These are phyloP conservation scores for Micromonas commoda DNA, from an alignment of 139 green algal species.

Conservation along the genomic window DNA sequence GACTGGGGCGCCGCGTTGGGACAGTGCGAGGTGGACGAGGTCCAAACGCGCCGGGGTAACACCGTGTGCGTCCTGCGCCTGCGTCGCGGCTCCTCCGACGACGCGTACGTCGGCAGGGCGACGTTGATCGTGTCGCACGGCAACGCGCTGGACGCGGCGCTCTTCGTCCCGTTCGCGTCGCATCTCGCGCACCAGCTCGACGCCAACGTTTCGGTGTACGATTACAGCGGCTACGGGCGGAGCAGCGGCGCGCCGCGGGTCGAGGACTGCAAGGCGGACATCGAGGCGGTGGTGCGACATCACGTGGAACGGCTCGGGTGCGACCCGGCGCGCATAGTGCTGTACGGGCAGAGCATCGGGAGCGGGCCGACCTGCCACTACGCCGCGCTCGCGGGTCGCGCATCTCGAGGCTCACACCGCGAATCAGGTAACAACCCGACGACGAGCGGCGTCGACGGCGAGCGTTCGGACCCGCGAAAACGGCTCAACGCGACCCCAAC, in stretches of 20 bases:
- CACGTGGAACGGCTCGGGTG: neutral
- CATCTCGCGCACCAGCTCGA: neutral
- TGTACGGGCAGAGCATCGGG: constrained; percentile 8
- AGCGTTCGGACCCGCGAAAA: no score
- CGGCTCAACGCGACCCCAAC: no score
- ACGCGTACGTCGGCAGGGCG: no score
- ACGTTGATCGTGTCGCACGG: constrained; percentile 7
- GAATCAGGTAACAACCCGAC: no score
- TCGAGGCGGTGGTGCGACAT: neutral
- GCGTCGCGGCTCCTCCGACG: neutral
- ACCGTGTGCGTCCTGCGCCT: neutral
- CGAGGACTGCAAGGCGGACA: neutral
- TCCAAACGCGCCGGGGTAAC: neutral
- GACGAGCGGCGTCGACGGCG: no score
- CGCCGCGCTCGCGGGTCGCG: neutral
- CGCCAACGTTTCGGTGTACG: neutral
- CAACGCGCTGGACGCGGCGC: constrained; percentile 1
- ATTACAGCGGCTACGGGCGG: constrained; percentile 21
- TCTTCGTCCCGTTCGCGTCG: neutral
- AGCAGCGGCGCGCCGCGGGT: neutral
- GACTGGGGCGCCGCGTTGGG: neutral
- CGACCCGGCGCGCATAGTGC: neutral
- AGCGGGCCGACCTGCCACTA: neutral
- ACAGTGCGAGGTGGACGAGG: neutral
- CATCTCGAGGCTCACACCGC: no score